A percentile compares a stretch with the other conserved stretches of the same genome.
Conservation (phyloP, 805 yeast species). For the Pichia scutulata region DNA sequence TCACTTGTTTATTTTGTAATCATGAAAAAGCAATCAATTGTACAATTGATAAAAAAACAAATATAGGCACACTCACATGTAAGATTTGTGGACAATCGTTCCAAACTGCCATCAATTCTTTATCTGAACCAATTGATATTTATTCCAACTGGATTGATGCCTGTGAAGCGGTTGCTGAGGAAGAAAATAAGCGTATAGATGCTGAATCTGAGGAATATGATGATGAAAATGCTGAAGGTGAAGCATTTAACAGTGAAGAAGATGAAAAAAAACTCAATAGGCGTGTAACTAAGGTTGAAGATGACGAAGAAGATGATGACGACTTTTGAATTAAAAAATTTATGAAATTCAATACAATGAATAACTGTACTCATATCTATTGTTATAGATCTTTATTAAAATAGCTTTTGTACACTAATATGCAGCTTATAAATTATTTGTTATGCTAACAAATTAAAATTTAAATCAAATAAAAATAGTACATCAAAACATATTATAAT, state of each 20-base stretch:
- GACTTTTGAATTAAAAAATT: background rate
- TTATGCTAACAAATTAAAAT: background rate
- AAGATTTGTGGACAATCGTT: conserved; percentile 92
- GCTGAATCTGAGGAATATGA: conserved; percentile 11
- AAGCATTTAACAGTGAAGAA: conserved; percentile 10
- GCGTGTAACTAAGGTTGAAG: conserved; percentile 12
- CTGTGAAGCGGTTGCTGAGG: conserved; percentile 79
- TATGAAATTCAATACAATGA: background rate
- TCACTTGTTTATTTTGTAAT: conserved; percentile 90
- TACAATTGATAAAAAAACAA: conserved; percentile 75
- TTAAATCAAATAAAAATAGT: background rate
- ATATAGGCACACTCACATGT: conserved; percentile 78
- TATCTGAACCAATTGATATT: conserved; percentile 87
- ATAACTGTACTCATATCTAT: background rate
- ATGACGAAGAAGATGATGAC: conserved; percentile 5
- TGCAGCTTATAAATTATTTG: background rate
- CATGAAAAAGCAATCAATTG: conserved; percentile 91
- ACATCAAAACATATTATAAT: too few relatives aligned
- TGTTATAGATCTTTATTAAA: background rate
- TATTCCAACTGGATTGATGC: conserved; percentile 99
- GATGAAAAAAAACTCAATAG: conserved; percentile 5
- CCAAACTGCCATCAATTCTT: conserved; percentile 77
- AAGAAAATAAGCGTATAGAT: conserved; percentile 25
- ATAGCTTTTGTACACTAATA: background rate
- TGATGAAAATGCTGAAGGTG: background rate